Percentiles rank a stretch among this genome's conserved stretches.
Evolutionary conservation across 176 grass and related monocot species (phyloP).

Genomic region (Ananas comosus): DNA sequence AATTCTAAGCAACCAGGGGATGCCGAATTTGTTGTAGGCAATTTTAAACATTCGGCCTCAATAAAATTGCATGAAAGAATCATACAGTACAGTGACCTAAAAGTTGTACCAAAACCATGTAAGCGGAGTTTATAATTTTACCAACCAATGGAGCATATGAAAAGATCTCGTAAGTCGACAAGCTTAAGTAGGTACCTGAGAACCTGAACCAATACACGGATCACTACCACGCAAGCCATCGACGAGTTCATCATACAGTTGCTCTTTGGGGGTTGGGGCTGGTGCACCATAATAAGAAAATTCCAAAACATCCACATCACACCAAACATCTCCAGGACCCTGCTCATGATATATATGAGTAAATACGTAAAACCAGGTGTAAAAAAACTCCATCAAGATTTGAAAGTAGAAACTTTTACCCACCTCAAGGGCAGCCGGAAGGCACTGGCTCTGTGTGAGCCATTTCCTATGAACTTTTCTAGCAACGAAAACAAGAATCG

Average conservation of each 20-base stretch:
- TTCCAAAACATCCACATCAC: conserved; percentile 97
- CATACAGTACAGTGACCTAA: neutral
- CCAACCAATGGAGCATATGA: neutral
- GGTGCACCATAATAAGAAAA: conserved; percentile 97
- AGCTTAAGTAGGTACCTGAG: conserved; percentile 48
- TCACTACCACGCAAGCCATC: conserved; percentile 84
- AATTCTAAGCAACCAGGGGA: conserved; percentile 14
- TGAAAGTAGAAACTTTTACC: neutral
- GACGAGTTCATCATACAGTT: conserved; percentile 77
- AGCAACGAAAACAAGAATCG: conserved; percentile 92
- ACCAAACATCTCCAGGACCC: conserved; percentile 97
- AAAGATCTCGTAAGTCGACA: neutral
- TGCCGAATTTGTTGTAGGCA: no score
- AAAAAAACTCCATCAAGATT: conserved; percentile 4
- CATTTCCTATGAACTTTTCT: conserved; percentile 85
- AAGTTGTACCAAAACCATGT: neutral
- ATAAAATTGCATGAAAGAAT: no score
- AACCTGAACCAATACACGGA: conserved; percentile 86
- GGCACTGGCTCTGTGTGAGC: conserved; percentile 64
- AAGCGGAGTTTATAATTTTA: neutral
- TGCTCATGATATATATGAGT: conserved; percentile 47
- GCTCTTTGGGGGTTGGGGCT: conserved; percentile 79
- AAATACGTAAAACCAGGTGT: neutral
- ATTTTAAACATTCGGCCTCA: no score
- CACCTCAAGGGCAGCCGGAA: conserved; percentile 84